Base-by-base conservation (phyloP, 1,139 yeast genomes). In the Magnusiomyces magnusii region DNA sequence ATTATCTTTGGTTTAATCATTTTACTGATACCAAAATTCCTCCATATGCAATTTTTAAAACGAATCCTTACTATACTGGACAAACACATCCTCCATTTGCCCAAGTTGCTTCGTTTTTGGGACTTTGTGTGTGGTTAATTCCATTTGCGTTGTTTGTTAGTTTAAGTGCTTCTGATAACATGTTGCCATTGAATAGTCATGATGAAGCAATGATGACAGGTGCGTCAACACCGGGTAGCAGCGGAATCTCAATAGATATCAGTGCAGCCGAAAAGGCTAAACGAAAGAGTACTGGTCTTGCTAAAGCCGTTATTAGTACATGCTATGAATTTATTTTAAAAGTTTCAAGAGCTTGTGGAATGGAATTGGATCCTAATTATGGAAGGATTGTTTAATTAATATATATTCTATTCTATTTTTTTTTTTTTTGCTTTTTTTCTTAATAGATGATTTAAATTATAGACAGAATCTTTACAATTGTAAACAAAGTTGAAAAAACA, bases 101-200 rank as follows among this genome's bases (percentile, higher is more conserved):
- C 0, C 97, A 95, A 69, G 89, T 93, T 2, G 89, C 97, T 31
- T 87, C 97, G 2, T 93, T 93, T 72, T 91, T 95, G 69, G 99
- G 97, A 0, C 76, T 93, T 51, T 86, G 95, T 67, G 86, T 93
- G 17, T 93, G 99, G 99, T 79, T 92, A 62, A 81, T 93, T 51
- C 99, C 99, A 39, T 91, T 93, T 73, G 85, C 97, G 1, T 78
- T 95, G 63, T 92, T 95, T 73, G 93, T 95, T 31, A 87, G 96
- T 56, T 78, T 93, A 62, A 87, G 96, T 70, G 98, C 98, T 5
- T 88, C 90, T 63, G 99, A 95, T 68, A 87, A 90, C 68, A 83
- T 87, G 31, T 78, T 93, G 56, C 99, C 99, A 44, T 77, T 67
- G 25, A 63, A 66, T 39, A 54, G 55, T 31, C 42, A 53, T n/a